Evolutionary conservation across 78 protist genomes (phyloP), one percentile per base, ranked within the genome.

Genomic region (Anaeramoeba flamelloides): DNA sequence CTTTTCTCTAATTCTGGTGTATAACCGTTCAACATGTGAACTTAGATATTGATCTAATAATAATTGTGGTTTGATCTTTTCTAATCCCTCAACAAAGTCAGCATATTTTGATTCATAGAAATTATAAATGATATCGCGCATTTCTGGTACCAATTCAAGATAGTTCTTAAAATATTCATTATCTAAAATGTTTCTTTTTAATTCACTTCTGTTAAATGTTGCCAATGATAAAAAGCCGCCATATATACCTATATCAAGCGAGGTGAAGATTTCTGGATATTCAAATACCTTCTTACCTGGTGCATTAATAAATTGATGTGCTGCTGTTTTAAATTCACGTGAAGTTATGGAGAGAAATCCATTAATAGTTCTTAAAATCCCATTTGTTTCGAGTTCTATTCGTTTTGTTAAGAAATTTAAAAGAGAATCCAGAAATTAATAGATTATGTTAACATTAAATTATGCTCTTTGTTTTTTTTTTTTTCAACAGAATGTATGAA

Each of bases 201-300:
- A 84, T 38, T 91, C 95, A 2, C 34, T 34, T 39, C 95, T 77
- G 79, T 85, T 88, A 80, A 91, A 87, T 31, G 95, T 78, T 36
- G 93, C 95, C 80, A 92, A 86, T 33, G 92, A 88, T 76, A 90
- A 89, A 2, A 92, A 77, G 0, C 89, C 93, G 40, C 92, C 93
- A 84, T 86, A 87, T 30, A 81, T 8, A 0, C 92, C 95, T 34
- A 91, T 78, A 85, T 91, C 95, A 34, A 80, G 88, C 53, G 82
- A 74, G 17, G 90, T 75, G 3, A 79, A 22, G 1, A 90, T 80
- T 83, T 90, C 38, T 26, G 1, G 2, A 22, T 4, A 36, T 39
- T 34, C 83, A 38, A 0, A 30, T 3, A 3, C 74, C 2, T n/a
- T n/a, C n/a, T n/a, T n/a, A n/a, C n/a, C n/a, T n/a, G n/a, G n/a